phyloP scores from a whole-genome alignment of 495 filamentous ascomycete genomes.

The Tuber borchii region DNA sequence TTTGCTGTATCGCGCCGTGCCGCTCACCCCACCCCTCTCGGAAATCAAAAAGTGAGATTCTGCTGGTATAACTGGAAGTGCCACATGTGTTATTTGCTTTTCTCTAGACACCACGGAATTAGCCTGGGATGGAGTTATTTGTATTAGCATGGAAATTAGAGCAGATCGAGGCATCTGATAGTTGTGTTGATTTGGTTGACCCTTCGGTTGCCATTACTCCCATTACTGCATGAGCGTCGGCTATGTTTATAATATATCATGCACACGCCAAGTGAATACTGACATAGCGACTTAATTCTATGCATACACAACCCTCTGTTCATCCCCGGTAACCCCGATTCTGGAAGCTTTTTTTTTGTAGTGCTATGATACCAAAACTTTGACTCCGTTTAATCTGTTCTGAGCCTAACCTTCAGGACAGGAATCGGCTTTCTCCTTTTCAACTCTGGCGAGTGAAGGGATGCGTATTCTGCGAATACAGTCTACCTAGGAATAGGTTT shows the following conservation, averaged over 20 bases:
- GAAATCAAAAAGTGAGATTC: constrained; percentile 2
- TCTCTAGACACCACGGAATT: constrained; percentile 3
- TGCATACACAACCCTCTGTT: not conserved
- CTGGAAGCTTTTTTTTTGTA: not conserved
- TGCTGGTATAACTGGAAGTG: not conserved
- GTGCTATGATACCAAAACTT: not conserved
- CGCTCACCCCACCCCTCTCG: constrained; percentile 41
- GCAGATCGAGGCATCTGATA: not conserved
- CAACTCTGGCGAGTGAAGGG: not conserved
- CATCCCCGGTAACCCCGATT: not conserved
- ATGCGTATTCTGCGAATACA: not conserved
- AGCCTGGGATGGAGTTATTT: constrained; percentile 5
- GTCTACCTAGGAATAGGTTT: not conserved
- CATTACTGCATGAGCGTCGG: not conserved
- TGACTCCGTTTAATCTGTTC: not conserved
- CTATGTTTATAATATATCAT: not conserved
- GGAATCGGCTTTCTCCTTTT: not conserved
- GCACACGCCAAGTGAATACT: not conserved
- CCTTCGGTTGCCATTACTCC: not conserved
- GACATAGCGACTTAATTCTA: not conserved
- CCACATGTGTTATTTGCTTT: not conserved
- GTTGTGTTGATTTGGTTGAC: not conserved
- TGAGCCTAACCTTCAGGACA: not conserved
- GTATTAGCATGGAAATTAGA: constrained; percentile 5
- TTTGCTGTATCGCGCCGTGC: constrained; percentile 80